Evolutionary conservation across 805 yeast species (phyloP).

Genomic region (Lachancea cidri): DNA sequence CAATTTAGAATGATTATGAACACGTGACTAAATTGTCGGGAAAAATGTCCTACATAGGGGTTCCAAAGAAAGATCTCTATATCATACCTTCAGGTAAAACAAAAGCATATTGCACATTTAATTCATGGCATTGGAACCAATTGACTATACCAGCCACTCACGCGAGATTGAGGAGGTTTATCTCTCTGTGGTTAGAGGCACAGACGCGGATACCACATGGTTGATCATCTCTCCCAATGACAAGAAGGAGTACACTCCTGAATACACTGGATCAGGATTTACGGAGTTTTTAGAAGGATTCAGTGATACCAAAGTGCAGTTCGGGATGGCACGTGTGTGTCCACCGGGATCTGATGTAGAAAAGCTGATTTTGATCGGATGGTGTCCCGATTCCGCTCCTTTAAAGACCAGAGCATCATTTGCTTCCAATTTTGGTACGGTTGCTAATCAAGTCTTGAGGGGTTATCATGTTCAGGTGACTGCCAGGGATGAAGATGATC

Average conservation of each 20-base stretch:
- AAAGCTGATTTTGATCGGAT: constrained; percentile 81
- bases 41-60: neutral
- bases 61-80: neutral
- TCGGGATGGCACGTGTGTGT: constrained; percentile 80
- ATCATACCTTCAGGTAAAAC: neutral
- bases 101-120: constrained; percentile 2
- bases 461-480: constrained; percentile 96
- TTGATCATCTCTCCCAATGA: constrained; percentile 75
- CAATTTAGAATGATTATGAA: neutral
- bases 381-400: constrained; percentile 98
- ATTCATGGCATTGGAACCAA: constrained; percentile 39
- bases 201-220: constrained; percentile 61
- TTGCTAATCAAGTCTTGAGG: constrained; percentile 53
- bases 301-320: constrained; percentile 83
- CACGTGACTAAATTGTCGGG: neutral
- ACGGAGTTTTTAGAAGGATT: constrained; percentile 75
- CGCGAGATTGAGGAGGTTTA: constrained; percentile 70
- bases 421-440: constrained; percentile 72
- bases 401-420: constrained; percentile 66
- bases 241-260: constrained; percentile 39
- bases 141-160: constrained; percentile 61
- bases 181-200: constrained; percentile 70
- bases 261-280: constrained; percentile 55
- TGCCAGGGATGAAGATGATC: constrained; percentile 90
- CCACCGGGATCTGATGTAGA: constrained; percentile 90